phyloP scores from a whole-genome alignment of 257 asterid genomes.

The Marsdenia floribunda region DNA sequence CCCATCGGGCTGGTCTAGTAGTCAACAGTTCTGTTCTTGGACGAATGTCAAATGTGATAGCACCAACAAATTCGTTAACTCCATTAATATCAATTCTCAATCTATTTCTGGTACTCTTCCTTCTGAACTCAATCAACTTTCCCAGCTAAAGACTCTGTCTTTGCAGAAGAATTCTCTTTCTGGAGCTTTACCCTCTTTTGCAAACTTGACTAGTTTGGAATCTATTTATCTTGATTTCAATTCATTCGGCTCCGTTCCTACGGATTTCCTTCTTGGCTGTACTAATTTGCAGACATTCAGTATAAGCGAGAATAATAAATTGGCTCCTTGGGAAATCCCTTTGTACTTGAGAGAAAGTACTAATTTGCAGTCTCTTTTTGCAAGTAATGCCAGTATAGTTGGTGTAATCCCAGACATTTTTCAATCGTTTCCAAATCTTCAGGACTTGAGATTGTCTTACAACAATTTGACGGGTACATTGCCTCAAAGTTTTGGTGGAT shows the following conservation, averaged over 20 bases:
- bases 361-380: conserved; percentile 42
- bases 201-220: conserved; percentile 54
- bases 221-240: conserved; percentile 50
- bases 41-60: conserved; percentile 49
- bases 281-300: conserved; percentile 41
- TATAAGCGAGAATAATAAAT: conserved; percentile 38
- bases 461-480: conserved; percentile 64
- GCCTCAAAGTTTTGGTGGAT: conserved; percentile 57
- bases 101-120: conserved; percentile 67
- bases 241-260: conserved; percentile 41
- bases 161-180: conserved; percentile 57
- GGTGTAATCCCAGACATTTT: conserved; percentile 75
- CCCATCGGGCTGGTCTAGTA: conserved; percentile 63
- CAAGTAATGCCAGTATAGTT: conserved; percentile 49
- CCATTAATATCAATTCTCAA: conserved; percentile 48
- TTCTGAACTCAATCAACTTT: conserved; percentile 48
- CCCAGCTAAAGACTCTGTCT: conserved; percentile 49
- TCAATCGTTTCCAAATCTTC: conserved; percentile 50
- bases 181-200: conserved; percentile 66
- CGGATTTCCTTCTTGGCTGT: conserved; percentile 54
- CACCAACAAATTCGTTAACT: conserved; percentile 35
- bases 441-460: conserved; percentile 58
- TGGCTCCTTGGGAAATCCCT: conserved; percentile 68
- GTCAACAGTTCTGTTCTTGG: conserved; percentile 61
- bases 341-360: conserved; percentile 40